Evolutionary conservation across 2,329 filamentous ascomycete genomes (phyloP).

Genomic region (Talaromyces amestolkiae): DNA sequence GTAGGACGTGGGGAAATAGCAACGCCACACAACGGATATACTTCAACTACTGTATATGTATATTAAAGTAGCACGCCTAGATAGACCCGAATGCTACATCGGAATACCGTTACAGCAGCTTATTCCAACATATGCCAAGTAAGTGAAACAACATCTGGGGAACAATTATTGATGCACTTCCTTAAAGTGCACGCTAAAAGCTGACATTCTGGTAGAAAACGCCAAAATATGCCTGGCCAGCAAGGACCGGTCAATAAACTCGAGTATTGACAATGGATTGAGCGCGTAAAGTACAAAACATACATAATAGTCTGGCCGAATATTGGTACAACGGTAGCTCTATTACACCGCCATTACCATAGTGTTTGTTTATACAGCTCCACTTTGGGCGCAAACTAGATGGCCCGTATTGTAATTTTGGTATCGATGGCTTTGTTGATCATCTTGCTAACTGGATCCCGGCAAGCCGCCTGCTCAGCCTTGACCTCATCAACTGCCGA

Average conservation of each 20-base stretch:
- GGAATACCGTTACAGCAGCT: neutral
- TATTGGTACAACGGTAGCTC: neutral
- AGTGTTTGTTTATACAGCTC: neutral
- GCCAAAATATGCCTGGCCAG: neutral
- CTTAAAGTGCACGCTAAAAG: neutral
- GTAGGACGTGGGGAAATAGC: neutral
- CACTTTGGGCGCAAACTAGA: neutral
- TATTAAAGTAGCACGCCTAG: neutral
- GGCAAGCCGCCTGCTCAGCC: neutral
- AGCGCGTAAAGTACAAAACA: too few species aligned
- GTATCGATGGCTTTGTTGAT: constrained; percentile 10
- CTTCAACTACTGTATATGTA: neutral
- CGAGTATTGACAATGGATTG: neutral
- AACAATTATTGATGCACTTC: neutral
- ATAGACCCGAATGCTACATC: neutral
- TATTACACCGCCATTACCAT: neutral
- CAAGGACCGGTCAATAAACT: neutral
- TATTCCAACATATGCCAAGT: neutral
- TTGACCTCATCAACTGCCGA: neutral
- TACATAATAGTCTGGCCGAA: neutral
- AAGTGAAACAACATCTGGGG: neutral
- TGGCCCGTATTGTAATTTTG: constrained; percentile 2
- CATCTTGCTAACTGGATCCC: neutral
- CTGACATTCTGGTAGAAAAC: neutral
- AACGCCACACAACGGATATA: neutral